These are phyloP conservation scores for Populus deltoides DNA, from an alignment of 345 rosid genomes.

Conservation along the genomic window DNA sequence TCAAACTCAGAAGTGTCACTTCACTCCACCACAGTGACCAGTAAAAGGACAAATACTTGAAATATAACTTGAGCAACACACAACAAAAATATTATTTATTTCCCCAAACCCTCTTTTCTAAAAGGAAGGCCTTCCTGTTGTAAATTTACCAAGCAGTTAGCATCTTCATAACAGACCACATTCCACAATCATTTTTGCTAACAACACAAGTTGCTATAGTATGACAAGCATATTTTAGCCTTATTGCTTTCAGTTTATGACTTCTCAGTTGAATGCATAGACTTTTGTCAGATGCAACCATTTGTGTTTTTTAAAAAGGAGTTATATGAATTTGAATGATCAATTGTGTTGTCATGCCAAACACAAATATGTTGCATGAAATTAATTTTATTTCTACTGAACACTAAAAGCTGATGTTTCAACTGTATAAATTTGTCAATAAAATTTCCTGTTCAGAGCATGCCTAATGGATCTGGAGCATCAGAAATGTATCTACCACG, in stretches of 20 bases:
- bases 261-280: not conserved
- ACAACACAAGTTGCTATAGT: not conserved
- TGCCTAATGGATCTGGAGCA: constrained; percentile 1
- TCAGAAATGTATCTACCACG: constrained; percentile 38
- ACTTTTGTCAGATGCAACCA: not conserved
- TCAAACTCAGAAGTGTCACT: not conserved
- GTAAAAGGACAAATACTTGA: not conserved
- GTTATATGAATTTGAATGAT: not conserved
- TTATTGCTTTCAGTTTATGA: not conserved
- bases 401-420: not conserved
- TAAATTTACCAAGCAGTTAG: not conserved
- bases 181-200: not conserved
- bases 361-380: not conserved
- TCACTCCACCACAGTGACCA: not conserved
- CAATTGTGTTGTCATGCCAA: not conserved
- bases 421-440: not conserved
- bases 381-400: not conserved
- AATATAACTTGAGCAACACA: not conserved
- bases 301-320: not conserved
- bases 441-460: not conserved
- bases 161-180: not conserved
- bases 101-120: not conserved
- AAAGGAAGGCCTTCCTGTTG: too few relatives aligned
- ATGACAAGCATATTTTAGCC: not conserved
- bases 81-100: not conserved